A percentile compares a stretch with the other conserved stretches of the same genome.
Conservation (phyloP, 768 basidiomycete species). For the Termitomyces sp. region DNA sequence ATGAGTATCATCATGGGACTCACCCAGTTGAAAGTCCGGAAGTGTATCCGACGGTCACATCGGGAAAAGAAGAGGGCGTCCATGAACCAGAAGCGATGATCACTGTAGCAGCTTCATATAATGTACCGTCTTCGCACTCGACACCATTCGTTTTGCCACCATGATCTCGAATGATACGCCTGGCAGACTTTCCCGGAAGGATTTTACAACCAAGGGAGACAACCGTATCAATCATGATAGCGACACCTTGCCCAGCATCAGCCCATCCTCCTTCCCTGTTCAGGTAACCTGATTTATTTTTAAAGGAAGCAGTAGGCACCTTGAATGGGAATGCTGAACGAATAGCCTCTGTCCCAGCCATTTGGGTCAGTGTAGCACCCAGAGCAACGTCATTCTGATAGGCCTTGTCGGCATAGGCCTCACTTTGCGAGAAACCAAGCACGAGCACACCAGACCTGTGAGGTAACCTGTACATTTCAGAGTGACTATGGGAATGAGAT, state of each 20-base stretch:
- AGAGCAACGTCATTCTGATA: conserved; percentile 57
- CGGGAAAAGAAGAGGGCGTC: conserved; percentile 77
- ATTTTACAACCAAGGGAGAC: conserved; percentile 54
- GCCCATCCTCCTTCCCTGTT: conserved; percentile 86
- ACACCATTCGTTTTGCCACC: conserved; percentile 52
- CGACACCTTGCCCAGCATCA: conserved; percentile 63
- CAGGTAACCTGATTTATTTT: conserved; percentile 47
- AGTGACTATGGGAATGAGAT: conserved; percentile 11
- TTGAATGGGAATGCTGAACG: conserved; percentile 41
- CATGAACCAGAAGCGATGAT: conserved; percentile 77
- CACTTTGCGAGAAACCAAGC: conserved; percentile 30
- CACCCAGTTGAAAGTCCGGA: conserved; percentile 78
- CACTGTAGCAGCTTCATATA: conserved; percentile 51
- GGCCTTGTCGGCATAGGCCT: conserved; percentile 44
- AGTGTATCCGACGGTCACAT: conserved; percentile 38
- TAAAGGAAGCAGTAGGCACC: conserved; percentile 30
- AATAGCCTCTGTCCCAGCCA: conserved; percentile 34
- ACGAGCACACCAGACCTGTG: conserved; percentile 66
- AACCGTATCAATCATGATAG: conserved; percentile 49
- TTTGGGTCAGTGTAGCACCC: conserved; percentile 42
- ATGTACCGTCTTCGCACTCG: conserved; percentile 49
- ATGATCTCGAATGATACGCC: conserved; percentile 33
- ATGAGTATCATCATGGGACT: conserved; percentile 12
- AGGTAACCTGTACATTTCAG: background rate
- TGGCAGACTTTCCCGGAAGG: conserved; percentile 50